Percentiles rank a stretch among this genome's conserved stretches.
Conservation (phyloP, 805 yeast genomes). For the Cyberlindnera lachancei region DNA sequence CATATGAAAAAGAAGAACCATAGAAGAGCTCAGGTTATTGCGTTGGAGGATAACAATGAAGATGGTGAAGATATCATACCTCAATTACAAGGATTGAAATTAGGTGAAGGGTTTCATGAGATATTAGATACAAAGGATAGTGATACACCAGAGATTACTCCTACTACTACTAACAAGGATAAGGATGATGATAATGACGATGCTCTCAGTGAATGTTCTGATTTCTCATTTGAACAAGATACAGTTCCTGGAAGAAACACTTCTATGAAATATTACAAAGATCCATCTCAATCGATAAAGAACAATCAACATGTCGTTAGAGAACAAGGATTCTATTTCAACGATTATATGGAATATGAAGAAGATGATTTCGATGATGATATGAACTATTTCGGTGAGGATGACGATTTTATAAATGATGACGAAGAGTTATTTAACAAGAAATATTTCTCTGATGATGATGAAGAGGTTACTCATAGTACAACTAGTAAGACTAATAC, state of each 20-base stretch:
- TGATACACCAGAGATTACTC: too few relatives aligned
- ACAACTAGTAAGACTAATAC: neutral
- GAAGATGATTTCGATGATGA: conserved; percentile 37
- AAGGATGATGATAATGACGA: conserved; percentile 4
- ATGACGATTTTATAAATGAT: conserved; percentile 26
- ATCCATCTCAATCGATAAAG: conserved; percentile 14
- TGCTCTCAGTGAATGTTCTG: conserved; percentile 11
- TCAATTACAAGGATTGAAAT: too few relatives aligned
- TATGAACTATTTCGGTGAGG: conserved; percentile 30
- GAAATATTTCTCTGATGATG: conserved; percentile 21
- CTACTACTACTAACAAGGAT: too few relatives aligned
- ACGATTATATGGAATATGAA: conserved; percentile 32
- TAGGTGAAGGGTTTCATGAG: too few relatives aligned
- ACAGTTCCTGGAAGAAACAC: conserved; percentile 41
- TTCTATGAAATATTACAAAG: conserved; percentile 46
- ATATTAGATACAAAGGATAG: too few relatives aligned
- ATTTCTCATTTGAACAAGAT: conserved; percentile 45
- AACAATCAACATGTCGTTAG: conserved; percentile 17
- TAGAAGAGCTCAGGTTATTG: conserved; percentile 21
- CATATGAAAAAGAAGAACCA: conserved; percentile 13
- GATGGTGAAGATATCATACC: conserved; percentile 4
- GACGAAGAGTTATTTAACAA: conserved; percentile 26
- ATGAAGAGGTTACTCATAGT: conserved; percentile 11
- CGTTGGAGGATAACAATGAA: conserved; percentile 8
- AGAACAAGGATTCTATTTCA: conserved; percentile 28